These are phyloP conservation scores for bread wheat (Triticum aestivum) DNA, from an alignment of 176 grass and related monocot genomes.

Conservation along the genomic window IWGSC_CS_RefSeq_v2.1 NC_057804.1:29996207-29996706, in stretches of 20 bases:
- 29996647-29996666: not conserved
- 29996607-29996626: not conserved
- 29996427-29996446: not conserved
- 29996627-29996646: not conserved
- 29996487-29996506: not conserved
- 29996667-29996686: not conserved
- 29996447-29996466: not conserved
- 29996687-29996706: not conserved
- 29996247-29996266: no score
- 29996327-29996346: no score
- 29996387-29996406: no score
- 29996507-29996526: not conserved
- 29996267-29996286: no score
- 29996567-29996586: not conserved
- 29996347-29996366: no score
- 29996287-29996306: no score
- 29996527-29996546: not conserved
- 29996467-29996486: not conserved
- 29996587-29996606: not conserved
- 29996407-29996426: not conserved
- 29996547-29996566: not conserved
- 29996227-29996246: no score
- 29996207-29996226: no score
- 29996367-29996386: no score
- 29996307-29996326: no score